phyloP scores from a whole-genome alignment of 768 basidiomycete species.

The Auricularia sp. region DNA sequence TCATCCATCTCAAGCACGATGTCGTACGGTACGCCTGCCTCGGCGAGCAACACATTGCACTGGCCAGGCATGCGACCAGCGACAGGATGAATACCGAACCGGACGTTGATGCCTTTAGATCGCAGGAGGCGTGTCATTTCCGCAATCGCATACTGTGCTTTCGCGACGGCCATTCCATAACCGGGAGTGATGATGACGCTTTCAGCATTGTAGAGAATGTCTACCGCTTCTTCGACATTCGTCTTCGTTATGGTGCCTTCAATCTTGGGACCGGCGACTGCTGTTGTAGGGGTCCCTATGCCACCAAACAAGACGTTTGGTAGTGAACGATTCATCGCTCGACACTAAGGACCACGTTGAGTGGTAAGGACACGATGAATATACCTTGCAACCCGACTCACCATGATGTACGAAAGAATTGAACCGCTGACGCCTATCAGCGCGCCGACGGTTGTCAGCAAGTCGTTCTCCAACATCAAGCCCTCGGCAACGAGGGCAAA shows the following conservation, averaged over 20 bases:
- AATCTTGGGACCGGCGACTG: constrained; percentile 55
- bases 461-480: constrained; percentile 82
- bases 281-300: constrained; percentile 40
- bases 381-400: constrained; percentile 22
- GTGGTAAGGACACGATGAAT: constrained; percentile 1
- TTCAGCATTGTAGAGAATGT: constrained; percentile 67
- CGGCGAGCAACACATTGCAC: constrained; percentile 85
- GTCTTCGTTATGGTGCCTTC: constrained; percentile 75
- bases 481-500: constrained; percentile 89
- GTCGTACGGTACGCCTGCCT: constrained; percentile 85
- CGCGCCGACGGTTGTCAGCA: constrained; percentile 75
- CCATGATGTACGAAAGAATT: constrained; percentile 90
- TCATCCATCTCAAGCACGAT: constrained; percentile 81
- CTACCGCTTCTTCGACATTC: constrained; percentile 70
- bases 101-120: constrained; percentile 66
- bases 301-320: constrained; percentile 84
- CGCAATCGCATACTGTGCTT: constrained; percentile 66
- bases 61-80: constrained; percentile 92
- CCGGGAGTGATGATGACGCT: constrained; percentile 67
- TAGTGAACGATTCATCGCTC: constrained; percentile 84
- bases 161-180: constrained; percentile 89
- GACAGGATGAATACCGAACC: constrained; percentile 84
- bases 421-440: constrained; percentile 86
- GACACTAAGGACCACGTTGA: constrained; percentile 43
- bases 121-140: constrained; percentile 69